phyloP scores from a whole-genome alignment of 1,284 basidiomycete species.

The Cutaneotrichosporon sp. region DNA sequence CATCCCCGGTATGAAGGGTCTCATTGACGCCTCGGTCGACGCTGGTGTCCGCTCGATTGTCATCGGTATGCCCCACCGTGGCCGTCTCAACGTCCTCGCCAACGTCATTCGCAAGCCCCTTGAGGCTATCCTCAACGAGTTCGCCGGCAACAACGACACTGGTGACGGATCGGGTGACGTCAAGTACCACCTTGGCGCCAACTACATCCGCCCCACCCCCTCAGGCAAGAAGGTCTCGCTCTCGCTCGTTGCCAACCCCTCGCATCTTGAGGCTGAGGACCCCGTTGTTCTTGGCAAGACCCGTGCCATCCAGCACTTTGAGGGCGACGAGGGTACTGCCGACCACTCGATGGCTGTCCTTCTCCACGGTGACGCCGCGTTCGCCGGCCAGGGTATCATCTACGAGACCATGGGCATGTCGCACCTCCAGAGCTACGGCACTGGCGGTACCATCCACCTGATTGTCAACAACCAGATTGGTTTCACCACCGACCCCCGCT shows the following conservation, averaged over 20 bases:
- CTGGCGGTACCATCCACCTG: slow-evolving; percentile 95
- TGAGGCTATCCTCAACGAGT: slow-evolving; percentile 98
- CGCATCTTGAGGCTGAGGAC: slow-evolving; percentile 82
- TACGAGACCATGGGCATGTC: slow-evolving; percentile 99
- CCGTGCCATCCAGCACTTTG: slow-evolving; percentile 92
- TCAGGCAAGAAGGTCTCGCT: slow-evolving; percentile 97
- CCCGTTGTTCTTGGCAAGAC: slow-evolving; percentile 98
- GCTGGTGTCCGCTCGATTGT: slow-evolving; percentile 93
- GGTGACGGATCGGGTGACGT: slow-evolving; percentile 92
- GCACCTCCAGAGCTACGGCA: slow-evolving; percentile 91
- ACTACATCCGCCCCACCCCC: slow-evolving; percentile 97
- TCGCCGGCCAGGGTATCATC: slow-evolving; percentile 96
- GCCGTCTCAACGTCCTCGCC: slow-evolving; percentile 93
- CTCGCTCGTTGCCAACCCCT: slow-evolving; percentile 97
- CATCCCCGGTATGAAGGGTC: slow-evolving; percentile 98
- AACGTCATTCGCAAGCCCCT: slow-evolving; percentile 99
- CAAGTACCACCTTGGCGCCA: slow-evolving; percentile 98
- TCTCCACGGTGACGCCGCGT: slow-evolving; percentile 97
- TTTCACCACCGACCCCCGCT: slow-evolving; percentile 98
- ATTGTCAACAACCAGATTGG: slow-evolving; percentile 99
- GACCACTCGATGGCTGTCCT: slow-evolving; percentile 88
- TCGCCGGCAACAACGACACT: slow-evolving; percentile 65
- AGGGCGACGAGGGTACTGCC: slow-evolving; percentile 75
- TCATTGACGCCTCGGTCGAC: slow-evolving; percentile 97
- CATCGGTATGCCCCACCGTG: slow-evolving; percentile 99